These are phyloP conservation scores for Aureobasidium zeae DNA, from an alignment of 2,329 filamentous ascomycete species.

Conservation along the genomic window DNA sequence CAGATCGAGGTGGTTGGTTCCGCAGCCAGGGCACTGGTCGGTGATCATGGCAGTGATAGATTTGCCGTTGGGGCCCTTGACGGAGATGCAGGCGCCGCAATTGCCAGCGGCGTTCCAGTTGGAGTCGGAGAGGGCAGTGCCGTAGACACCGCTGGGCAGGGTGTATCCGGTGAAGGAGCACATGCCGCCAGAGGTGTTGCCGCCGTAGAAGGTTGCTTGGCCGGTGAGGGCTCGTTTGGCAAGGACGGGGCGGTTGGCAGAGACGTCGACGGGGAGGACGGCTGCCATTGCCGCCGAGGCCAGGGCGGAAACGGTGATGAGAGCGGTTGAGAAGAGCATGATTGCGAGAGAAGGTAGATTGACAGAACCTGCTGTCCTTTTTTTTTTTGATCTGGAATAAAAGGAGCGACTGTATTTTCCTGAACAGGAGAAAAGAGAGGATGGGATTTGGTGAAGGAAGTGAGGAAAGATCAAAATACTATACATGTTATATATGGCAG, in stretches of 20 bases:
- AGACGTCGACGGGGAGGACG: constrained; percentile 15
- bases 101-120: constrained; percentile 48
- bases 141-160: constrained; percentile 49
- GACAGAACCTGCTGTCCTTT: constrained; percentile 17
- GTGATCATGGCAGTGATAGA: constrained; percentile 55
- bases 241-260: constrained; percentile 5
- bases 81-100: constrained; percentile 54
- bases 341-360: constrained; percentile 16
- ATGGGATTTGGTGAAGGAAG: background rate
- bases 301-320: constrained; percentile 17
- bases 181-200: constrained; percentile 35
- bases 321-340: constrained; percentile 18
- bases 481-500: no score
- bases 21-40: constrained; percentile 50
- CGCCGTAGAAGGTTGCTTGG: constrained; percentile 23
- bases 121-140: constrained; percentile 51
- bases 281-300: constrained; percentile 17
- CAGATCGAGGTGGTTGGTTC: constrained; percentile 46
- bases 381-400: background rate
- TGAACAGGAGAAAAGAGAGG: background rate
- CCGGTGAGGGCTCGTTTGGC: constrained; percentile 18
- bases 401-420: background rate
- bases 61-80: constrained; percentile 47
- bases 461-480: background rate
- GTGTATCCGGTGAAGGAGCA: constrained; percentile 57